A percentile compares a stretch with the other conserved stretches of the same genome.
These are phyloP conservation scores for Magnaporthiopsis poae DNA, from an alignment of 2,329 filamentous ascomycete species.

Conservation along the genomic window DNA sequence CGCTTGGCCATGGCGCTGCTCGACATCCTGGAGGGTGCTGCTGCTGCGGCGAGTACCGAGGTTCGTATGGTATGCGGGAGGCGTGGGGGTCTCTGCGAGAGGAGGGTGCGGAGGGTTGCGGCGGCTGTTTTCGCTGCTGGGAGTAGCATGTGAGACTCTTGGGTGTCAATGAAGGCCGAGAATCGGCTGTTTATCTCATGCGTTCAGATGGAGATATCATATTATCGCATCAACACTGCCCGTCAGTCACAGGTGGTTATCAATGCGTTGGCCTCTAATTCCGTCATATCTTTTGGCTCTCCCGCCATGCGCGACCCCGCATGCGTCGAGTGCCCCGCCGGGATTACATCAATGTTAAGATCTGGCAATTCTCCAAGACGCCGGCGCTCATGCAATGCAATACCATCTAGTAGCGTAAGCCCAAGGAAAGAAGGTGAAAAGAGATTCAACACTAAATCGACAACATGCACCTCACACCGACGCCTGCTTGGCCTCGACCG, in stretches of 20 bases:
- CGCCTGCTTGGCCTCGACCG: not conserved
- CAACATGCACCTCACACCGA: not conserved
- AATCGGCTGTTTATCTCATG: not conserved
- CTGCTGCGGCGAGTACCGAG: not conserved
- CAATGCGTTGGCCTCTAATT: not conserved
- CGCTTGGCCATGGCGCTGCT: constrained; percentile 65
- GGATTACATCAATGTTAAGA: too few species aligned
- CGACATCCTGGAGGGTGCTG: constrained; percentile 28
- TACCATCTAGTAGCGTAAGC: not conserved
- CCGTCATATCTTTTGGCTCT: not conserved
- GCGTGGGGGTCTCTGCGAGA: constrained; percentile 3
- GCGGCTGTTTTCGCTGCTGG: constrained; percentile 5
- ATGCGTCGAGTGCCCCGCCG: not conserved
- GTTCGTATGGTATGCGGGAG: not conserved
- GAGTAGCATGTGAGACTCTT: constrained; percentile 6
- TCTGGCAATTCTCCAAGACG: too few species aligned
- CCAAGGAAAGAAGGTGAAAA: too few species aligned
- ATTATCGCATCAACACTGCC: not conserved
- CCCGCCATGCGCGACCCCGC: not conserved
- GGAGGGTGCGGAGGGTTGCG: constrained; percentile 8
- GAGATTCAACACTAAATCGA: too few species aligned
- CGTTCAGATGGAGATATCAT: not conserved
- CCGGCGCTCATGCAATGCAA: too few species aligned
- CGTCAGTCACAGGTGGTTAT: not conserved
- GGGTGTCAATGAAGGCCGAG: too few species aligned